Evolutionary conservation across 805 yeast genomes (phyloP), one percentile per base, ranked within the genome.

Genomic region (Kazachstania psychrophila): DNA sequence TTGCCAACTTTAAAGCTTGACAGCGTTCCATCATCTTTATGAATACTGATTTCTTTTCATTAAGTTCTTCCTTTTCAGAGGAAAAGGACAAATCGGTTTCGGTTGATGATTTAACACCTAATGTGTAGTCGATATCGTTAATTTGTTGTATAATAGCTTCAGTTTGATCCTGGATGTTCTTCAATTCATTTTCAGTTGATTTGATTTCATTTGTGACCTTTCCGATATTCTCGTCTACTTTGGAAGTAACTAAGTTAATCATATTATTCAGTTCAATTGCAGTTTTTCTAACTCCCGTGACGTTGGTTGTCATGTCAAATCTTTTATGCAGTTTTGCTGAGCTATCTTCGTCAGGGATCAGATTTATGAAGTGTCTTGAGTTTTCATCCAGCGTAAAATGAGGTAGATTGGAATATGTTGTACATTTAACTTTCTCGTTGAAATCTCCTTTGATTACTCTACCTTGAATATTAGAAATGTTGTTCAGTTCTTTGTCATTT

Each of bases 1-100:
- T 65, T 0, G 83, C 84, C 42, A 76, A 51, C 42, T 69, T 69
- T 48, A 75, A 58, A 1, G 85, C 77, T 52, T 80, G 88, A 1
- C 78, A 64, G 33, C 82, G 68, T 53, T 80, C 88, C 31, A 72
- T 52, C 10, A 70, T 39, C 10, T 43, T 47, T n/a, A 39, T 32
- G 15, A 44, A 37, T 23, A 14, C 20, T 10, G 3, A 12, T 23
- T 31, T 28, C 6, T 32, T 24, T 3, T 31, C 25, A 5, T 32
- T 19, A 11, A 38, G 22, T 6, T 15, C 17, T 14, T 18, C 7
- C 19, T 36, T 15, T n/a, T 28, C 22, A 6, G 10, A 16, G 1
- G 4, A 18, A 5, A 37, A 22, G 6, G 23, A 10, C 1, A 4
- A 27, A 9, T 25, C 28, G 3, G 31, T 19, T 8, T 31, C 28